Percentiles rank a stretch among this genome's conserved stretches.
These are phyloP conservation scores for Botryotinia narcissicola DNA, from an alignment of 2,329 filamentous ascomycete species.

Conservation along the genomic window DNA sequence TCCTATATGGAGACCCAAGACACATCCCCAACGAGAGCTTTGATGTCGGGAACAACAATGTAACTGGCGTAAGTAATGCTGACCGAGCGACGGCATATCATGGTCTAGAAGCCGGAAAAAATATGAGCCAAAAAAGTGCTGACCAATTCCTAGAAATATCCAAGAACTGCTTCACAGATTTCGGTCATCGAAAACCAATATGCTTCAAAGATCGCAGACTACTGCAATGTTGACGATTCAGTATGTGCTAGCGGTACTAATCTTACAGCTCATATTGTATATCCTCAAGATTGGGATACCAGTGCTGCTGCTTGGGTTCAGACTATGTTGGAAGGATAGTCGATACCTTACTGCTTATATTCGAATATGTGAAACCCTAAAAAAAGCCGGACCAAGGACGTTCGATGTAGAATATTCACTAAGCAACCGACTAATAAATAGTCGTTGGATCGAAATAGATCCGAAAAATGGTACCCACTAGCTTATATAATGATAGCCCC, in stretches of 20 bases:
- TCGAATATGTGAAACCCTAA: background rate
- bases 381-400: background rate
- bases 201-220: slow-evolving; percentile 1
- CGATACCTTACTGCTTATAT: background rate
- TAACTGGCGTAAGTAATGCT: background rate
- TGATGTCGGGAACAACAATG: background rate
- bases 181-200: background rate
- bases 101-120: too few species aligned
- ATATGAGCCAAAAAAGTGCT: background rate
- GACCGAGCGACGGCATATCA: background rate
- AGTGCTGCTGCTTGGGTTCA: background rate
- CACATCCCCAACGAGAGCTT: background rate
- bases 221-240: background rate
- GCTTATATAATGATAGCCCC: background rate
- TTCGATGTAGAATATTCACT: background rate
- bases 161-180: slow-evolving; percentile 1
- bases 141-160: background rate
- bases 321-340: background rate
- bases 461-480: background rate
- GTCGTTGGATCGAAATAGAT: background rate
- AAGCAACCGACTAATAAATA: background rate
- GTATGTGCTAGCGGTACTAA: background rate
- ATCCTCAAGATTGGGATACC: background rate
- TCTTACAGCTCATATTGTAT: background rate
- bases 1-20: background rate